phyloP scores from a whole-genome alignment of 2,329 filamentous ascomycete genomes.

The Tolypocladium ovalisporum region DNA sequence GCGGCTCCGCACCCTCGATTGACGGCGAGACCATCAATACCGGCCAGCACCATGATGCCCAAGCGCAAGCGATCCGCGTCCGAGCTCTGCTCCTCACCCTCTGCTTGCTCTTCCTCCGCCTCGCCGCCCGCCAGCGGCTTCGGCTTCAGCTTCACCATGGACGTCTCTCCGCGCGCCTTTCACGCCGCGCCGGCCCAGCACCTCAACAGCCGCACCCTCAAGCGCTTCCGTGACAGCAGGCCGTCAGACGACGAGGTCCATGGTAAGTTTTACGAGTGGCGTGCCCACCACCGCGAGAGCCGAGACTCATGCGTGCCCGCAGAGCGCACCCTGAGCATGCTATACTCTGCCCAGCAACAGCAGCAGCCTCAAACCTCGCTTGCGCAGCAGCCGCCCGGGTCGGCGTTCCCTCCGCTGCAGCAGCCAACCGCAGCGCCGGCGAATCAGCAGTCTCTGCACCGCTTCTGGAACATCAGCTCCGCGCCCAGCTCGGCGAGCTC shows the following conservation, averaged over 20 bases:
- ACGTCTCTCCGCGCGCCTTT: conserved; percentile 17
- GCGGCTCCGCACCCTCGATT: background rate
- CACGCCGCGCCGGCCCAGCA: conserved; percentile 23
- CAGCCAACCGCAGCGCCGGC: conserved; percentile 2
- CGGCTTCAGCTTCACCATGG: conserved; percentile 16
- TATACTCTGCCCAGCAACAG: conserved; percentile 44
- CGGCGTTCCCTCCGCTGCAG: background rate
- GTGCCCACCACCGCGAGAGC: conserved; percentile 5
- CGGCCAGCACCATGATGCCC: conserved; percentile 31
- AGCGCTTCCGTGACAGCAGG: conserved; percentile 48
- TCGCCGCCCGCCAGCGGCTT: conserved; percentile 19
- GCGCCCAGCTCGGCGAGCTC: conserved; percentile 17
- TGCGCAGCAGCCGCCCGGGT: background rate
- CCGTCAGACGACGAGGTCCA: conserved; percentile 46
- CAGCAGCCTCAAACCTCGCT: conserved; percentile 2
- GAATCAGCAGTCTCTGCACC: conserved; percentile 36
- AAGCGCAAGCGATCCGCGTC: conserved; percentile 56
- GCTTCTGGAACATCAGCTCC: conserved; percentile 47
- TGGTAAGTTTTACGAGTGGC: conserved; percentile 29
- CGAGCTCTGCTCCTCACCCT: conserved; percentile 38
- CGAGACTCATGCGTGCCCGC: conserved; percentile 7
- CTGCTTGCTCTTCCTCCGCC: conserved; percentile 26
- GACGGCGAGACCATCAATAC: background rate
- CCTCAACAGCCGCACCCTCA: conserved; percentile 46
- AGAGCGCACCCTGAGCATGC: conserved; percentile 47